Base-by-base conservation (phyloP, 1,139 yeast species). In the Magnusiomyces suaveolens region DNA sequence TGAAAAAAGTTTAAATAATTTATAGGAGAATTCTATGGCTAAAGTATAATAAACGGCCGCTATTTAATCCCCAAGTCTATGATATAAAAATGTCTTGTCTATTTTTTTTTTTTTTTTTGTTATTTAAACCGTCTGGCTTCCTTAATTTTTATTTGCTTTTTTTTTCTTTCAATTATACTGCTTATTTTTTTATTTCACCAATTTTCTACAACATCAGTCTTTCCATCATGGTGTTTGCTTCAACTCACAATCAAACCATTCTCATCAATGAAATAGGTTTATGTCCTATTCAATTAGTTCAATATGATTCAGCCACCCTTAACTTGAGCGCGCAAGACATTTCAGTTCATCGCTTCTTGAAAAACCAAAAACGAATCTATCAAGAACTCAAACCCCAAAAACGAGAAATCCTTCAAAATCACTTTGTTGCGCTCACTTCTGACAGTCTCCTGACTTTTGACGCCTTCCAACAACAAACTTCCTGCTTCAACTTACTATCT, bases 231-330 rank as follows among this genome's bases (percentile, higher is more conserved):
- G 12, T 12, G 12, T 46, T 46, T 16, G 44, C 47, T 2, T 20
- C 23, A 14, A 51, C 54, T 16, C 51, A 44, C 36, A 48, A 48
- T 24, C 52, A 54, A 43, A 38, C 54, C 25, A 43, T 29, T 25
- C 52, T 38, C 46, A 52, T 51, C 18, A 49, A 52, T 44, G 25
- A 47, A 16, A 55, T 55, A 2, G 57, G 57, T 16, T 38, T 43
- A 14, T 52, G 57, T 38, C 50, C 51, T 25, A 39, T 55, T 16
- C 51, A 50, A 29, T 52, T 55, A 14, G 25, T 55, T 18, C 57
- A 55, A 21, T 55, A 55, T 49, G 57, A 55, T 26, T 52, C 55
- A 8, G 57, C 57, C 3, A 50, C 55, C 3, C 52, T 52, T 3
- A 51, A 48, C 10, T 36, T 55, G 12, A 26, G 53, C 8, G 26